Percentiles rank a stretch among this genome's conserved stretches.
phyloP scores from a whole-genome alignment of 345 rosid species.

The Salix arbutifolia region DNA sequence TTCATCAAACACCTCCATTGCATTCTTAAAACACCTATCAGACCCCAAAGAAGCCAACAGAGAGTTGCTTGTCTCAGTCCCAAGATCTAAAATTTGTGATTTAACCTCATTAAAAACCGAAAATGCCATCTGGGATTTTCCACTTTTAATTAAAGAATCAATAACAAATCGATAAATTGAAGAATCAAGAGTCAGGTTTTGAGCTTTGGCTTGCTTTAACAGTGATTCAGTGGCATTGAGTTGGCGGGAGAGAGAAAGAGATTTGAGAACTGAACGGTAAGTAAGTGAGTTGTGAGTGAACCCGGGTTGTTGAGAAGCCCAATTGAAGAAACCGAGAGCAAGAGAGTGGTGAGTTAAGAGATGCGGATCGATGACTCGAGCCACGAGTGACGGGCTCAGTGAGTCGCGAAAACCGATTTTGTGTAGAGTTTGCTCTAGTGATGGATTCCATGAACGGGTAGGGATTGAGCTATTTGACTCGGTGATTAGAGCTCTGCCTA shows the following conservation, averaged over 20 bases:
- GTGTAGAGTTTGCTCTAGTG: slow-evolving; percentile 64
- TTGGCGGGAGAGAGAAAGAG: slow-evolving; percentile 65
- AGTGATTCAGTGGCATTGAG: slow-evolving; percentile 49
- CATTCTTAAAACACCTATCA: slow-evolving; percentile 46
- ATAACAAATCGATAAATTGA: slow-evolving; percentile 45
- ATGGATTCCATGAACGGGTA: slow-evolving; percentile 52
- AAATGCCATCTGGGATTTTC: slow-evolving; percentile 49
- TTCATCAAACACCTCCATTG: slow-evolving; percentile 57
- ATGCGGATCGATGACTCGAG: slow-evolving; percentile 68
- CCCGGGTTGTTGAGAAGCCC: slow-evolving; percentile 86
- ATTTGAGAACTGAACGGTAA: slow-evolving; percentile 66
- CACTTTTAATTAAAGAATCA: slow-evolving; percentile 43
- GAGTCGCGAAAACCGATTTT: slow-evolving; percentile 43
- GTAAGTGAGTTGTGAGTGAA: slow-evolving; percentile 60
- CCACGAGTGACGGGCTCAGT: slow-evolving; percentile 59
- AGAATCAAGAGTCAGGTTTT: slow-evolving; percentile 48
- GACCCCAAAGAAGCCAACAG: slow-evolving; percentile 60
- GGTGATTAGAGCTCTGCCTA: slow-evolving; percentile 60
- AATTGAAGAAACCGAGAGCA: slow-evolving; percentile 87
- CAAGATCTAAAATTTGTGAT: slow-evolving; percentile 29
- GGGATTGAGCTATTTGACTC: slow-evolving; percentile 41
- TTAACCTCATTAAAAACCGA: slow-evolving; percentile 50
- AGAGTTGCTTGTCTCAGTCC: slow-evolving; percentile 57
- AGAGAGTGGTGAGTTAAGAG: slow-evolving; percentile 65
- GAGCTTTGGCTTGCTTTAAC: slow-evolving; percentile 52